Evolutionary conservation across 208 protist genomes (phyloP), one percentile per base, ranked within the genome.

Genomic region (Acanthamoeba lugdunensis): DNA sequence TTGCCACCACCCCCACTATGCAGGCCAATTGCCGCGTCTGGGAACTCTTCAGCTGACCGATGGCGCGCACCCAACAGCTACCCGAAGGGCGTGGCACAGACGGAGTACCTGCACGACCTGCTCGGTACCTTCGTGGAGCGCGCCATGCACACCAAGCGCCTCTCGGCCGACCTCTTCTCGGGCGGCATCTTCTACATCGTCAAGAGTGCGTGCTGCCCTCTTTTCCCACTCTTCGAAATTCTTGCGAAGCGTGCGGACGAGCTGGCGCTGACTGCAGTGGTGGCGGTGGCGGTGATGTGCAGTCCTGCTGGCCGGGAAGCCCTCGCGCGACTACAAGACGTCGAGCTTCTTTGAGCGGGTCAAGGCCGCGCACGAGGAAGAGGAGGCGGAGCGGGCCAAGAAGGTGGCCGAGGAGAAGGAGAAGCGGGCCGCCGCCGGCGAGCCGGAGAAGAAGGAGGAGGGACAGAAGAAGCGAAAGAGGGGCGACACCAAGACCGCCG

Each of bases 121-220:
- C 67, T 92, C 23, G 87, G 67, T 45, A 79, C 67, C 21, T 54
- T 79, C 33, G 87, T 92, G 58, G 63, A 92, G 30, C 58, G 67
- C 23, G 61, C 61, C 33, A 92, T 92, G 87, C 87, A 92, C 87
- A 77, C 87, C 58, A 92, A 77, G 87, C 77, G 61, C 23, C 37
- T 92, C 87, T 58, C 58, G 6, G 30, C 58, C 37, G 87, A 45
- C 87, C 21, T 92, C 87, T 92, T 92, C 87, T 92, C 45, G 48
- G 9, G 37, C 13, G 87, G 87, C 61, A 75, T 92, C 87, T 71
- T 92, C 87, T 92, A 92, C 45, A n/a, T 92, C 67, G 41, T 90
- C 84, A 90, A 90, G 84, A 85, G 77, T 85, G 21, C 77, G 61
- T 23, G 3, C 23, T 23, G 25, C 25, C 56, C 21, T 6, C 58